These are phyloP conservation scores for Orbilia ellipsospora DNA, from an alignment of 2,329 filamentous ascomycete genomes.

Conservation along the genomic window DNA sequence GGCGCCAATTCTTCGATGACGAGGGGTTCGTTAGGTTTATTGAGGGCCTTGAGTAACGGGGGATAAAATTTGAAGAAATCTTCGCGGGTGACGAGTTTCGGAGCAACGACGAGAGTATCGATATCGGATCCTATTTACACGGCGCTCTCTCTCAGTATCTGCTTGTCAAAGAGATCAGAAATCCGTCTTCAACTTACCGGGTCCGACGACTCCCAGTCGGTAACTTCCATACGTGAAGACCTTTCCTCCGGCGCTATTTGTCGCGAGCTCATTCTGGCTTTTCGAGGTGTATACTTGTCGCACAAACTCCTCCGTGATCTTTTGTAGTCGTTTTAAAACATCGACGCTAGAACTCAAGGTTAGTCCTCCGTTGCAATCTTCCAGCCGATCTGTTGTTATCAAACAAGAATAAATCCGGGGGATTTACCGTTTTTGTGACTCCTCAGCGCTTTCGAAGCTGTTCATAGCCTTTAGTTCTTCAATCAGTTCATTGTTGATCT, in stretches of 20 bases:
- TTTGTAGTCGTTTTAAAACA: constrained; percentile 80
- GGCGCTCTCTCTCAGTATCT: constrained; percentile 16
- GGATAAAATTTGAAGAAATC: constrained; percentile 95
- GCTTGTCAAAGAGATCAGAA: not conserved
- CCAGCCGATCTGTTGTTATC: not conserved
- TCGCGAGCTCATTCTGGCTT: constrained; percentile 77
- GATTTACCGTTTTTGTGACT: constrained; percentile 80
- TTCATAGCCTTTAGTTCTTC: constrained; percentile 87
- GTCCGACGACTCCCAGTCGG: constrained; percentile 90
- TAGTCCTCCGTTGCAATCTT: constrained; percentile 4
- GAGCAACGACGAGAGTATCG: constrained; percentile 91
- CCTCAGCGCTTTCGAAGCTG: constrained; percentile 86
- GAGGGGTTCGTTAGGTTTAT: constrained; percentile 69
- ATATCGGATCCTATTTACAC: constrained; percentile 83
- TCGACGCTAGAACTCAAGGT: constrained; percentile 67
- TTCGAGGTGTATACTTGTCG: constrained; percentile 80
- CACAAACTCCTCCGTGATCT: constrained; percentile 86
- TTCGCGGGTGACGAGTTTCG: constrained; percentile 85
- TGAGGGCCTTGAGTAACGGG: constrained; percentile 79
- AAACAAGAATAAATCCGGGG: not conserved
- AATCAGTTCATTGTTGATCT: constrained; percentile 80
- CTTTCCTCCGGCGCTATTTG: constrained; percentile 87
- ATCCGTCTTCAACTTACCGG: constrained; percentile 65
- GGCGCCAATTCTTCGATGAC: constrained; percentile 85
- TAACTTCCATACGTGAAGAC: constrained; percentile 98